A percentile compares a stretch with the other conserved stretches of the same genome.
These are phyloP conservation scores for Avena sativa DNA, from an alignment of 176 grass and related monocot genomes.

Conservation along the genomic window DNA sequence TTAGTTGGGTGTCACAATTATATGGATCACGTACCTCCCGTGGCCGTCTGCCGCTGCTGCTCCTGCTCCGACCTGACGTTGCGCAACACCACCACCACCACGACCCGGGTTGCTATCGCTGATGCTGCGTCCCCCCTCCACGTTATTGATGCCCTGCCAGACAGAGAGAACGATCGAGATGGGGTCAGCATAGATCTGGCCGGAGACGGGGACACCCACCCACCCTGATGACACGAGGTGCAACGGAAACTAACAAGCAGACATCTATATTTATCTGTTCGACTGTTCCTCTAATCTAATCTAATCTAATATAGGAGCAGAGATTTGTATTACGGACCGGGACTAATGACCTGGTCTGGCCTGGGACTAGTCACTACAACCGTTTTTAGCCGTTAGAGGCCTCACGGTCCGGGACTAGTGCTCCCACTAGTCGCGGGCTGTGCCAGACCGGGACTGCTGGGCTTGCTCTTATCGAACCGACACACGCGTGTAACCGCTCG, in stretches of 20 bases:
- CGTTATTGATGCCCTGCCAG: slow-evolving; percentile 33
- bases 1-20: no score
- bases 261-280: background rate
- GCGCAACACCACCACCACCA: slow-evolving; percentile 40
- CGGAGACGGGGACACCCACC: no score
- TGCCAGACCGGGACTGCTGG: no score
- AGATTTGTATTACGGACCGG: no score
- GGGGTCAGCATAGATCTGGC: slow-evolving; percentile 14
- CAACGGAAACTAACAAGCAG: slow-evolving; percentile 22
- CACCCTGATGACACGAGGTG: background rate
- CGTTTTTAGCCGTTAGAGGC: no score
- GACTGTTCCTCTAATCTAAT: background rate
- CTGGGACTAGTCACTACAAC: no score
- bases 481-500: background rate
- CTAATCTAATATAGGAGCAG: background rate
- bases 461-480: no score
- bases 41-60: background rate
- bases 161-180: no score
- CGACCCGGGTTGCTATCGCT: background rate
- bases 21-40: no score
- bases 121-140: slow-evolving; percentile 46
- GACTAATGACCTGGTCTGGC: no score
- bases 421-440: no score
- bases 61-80: slow-evolving; percentile 24
- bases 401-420: no score